Evolutionary conservation across 1,284 basidiomycete genomes (phyloP).

Genomic region (Ceratobasidium sp.): DNA sequence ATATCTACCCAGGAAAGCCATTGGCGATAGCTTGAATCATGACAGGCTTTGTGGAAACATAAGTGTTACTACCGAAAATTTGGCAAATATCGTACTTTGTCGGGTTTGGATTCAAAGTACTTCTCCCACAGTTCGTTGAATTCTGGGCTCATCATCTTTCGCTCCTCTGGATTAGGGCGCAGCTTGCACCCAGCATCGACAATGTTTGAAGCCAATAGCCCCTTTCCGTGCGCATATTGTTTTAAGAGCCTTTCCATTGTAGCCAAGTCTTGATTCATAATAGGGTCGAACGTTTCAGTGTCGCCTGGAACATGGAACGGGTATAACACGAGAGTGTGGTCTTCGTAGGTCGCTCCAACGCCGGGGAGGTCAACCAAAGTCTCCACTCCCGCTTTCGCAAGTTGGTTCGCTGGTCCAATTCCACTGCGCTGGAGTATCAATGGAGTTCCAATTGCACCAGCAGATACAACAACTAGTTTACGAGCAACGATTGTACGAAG

Average conservation of each 20-base stretch:
- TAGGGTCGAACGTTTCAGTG: constrained; percentile 32
- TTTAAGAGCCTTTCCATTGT: neutral
- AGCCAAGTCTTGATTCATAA: constrained; percentile 30
- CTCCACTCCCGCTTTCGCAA: constrained; percentile 62
- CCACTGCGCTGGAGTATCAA: constrained; percentile 70
- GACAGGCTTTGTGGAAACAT: constrained; percentile 15
- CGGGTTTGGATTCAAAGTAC: constrained; percentile 28
- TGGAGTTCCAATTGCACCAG: constrained; percentile 60
- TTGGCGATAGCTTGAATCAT: constrained; percentile 36
- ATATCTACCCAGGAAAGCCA: constrained; percentile 30
- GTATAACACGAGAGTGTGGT: constrained; percentile 53
- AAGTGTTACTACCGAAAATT: neutral
- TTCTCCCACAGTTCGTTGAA: constrained; percentile 32
- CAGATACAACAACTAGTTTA: constrained; percentile 40
- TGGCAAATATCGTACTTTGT: constrained; percentile 24
- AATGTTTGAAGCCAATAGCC: constrained; percentile 14
- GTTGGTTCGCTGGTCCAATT: constrained; percentile 62
- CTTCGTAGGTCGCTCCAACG: constrained; percentile 70
- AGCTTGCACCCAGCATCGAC: constrained; percentile 39
- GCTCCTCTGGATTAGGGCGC: constrained; percentile 28
- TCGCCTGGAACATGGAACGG: constrained; percentile 24
- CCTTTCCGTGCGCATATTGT: constrained; percentile 26
- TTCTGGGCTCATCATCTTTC: constrained; percentile 10
- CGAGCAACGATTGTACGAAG: constrained; percentile 32
- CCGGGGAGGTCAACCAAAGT: constrained; percentile 67